Percentiles rank a stretch among this genome's conserved stretches.
Evolutionary conservation across 148 eudicot genomes (phyloP).

Genomic region (Oxyria digyna): DNA sequence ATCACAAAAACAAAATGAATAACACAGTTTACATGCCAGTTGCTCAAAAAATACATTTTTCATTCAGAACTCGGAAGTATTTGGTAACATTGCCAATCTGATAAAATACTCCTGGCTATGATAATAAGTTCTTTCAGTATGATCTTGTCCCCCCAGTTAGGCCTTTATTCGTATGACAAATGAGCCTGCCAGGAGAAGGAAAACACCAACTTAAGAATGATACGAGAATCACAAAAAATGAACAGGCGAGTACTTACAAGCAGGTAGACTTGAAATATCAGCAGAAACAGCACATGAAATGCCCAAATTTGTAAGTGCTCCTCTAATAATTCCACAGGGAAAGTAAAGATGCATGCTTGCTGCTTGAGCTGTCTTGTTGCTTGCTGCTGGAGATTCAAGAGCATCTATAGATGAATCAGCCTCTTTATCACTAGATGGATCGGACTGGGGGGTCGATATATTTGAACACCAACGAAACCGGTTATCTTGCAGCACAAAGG

Average conservation of each 20-base stretch:
- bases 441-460: constrained; percentile 58
- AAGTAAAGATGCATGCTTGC: too few species aligned
- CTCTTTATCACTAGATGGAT: constrained; percentile 40
- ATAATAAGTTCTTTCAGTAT: neutral
- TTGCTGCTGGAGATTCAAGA: constrained; percentile 34
- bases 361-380: constrained; percentile 77
- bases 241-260: constrained; percentile 50
- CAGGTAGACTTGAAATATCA: constrained; percentile 88
- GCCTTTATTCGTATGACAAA: constrained; percentile 73
- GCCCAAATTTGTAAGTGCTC: constrained; percentile 91
- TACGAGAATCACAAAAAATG: neutral
- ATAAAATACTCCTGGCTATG: neutral
- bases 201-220: neutral
- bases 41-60: neutral
- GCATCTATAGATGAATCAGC: constrained; percentile 46
- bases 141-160: constrained; percentile 14
- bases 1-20: neutral
- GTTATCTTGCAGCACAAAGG: constrained; percentile 95
- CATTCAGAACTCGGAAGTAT: neutral
- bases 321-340: too few species aligned
- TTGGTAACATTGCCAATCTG: neutral
- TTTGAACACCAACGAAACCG: constrained; percentile 78
- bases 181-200: constrained; percentile 55
- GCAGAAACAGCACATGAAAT: constrained; percentile 99
- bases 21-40: neutral